Base-by-base conservation (phyloP, 2,329 filamentous ascomycete genomes). In the Sclerotinia sclerotiorum region DNA sequence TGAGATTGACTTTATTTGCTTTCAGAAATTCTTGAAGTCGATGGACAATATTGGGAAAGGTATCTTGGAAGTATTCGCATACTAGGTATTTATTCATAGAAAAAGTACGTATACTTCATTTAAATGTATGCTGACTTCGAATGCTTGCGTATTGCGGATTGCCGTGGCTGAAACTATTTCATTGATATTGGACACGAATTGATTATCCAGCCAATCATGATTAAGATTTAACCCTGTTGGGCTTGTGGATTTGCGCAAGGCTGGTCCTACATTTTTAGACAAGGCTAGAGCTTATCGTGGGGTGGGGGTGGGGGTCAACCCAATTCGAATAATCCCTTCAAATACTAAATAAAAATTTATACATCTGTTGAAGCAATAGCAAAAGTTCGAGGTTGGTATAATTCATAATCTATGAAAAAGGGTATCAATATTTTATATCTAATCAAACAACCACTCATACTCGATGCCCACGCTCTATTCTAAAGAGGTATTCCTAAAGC, bases 121-220 rank as follows among this genome's bases (percentile, higher is more conserved):
- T 54, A 19, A 51, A 35, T 35, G 19, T 39, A 17, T 52, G 48
- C 56, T 52, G 46, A 62, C n/a, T 29, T 54, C 7, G 17, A 44
- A 54, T 11, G 24, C 39, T 46, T 46, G 32, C 49, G 42, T 39
- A 17, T 65, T 65, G 62, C 51, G 51, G 54, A 62, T 35, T 42
- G 44, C 24, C 46, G 48, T 65, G 66, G 60, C 66, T 68, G 66
- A 65, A 48, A 62, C 65, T 51, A 44, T 49, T 55, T 17, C 27
- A 29, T 46, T 46, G 63, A 57, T 66, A 66, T 39, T 66, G 64
- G 58, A 58, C 64, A 66, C 64, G 64, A 66, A 49, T 65, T 46
- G 52, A 49, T 58, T 39, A 35, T 61, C 35, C 19, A 54, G 13
- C 56, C 44, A 67, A 67, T 67, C 35, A 62, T 8, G 5, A 6